These are phyloP conservation scores for Melampsora larici-populina DNA, from an alignment of 1,284 basidiomycete genomes.

Conservation along the genomic window DNA sequence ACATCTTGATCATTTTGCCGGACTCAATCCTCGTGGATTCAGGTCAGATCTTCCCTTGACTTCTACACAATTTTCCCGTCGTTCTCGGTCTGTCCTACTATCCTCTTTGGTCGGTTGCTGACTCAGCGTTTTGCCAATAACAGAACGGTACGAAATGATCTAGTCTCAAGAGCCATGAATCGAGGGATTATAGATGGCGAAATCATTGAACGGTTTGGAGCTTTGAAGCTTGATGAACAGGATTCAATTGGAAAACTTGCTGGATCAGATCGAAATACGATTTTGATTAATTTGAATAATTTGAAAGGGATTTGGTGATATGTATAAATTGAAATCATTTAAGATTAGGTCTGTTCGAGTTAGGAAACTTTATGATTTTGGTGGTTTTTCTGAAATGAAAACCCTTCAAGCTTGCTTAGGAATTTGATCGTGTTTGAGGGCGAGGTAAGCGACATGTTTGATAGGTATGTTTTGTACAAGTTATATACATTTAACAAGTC, in stretches of 20 bases:
- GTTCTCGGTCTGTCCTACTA: background rate
- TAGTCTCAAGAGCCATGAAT: constrained; percentile 40
- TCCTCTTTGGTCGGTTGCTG: background rate
- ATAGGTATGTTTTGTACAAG: too few species aligned
- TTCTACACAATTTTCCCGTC: background rate
- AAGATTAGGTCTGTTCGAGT: too few species aligned
- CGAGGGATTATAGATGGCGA: constrained; percentile 37
- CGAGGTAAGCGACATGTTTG: too few species aligned
- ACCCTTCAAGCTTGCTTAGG: too few species aligned
- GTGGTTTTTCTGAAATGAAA: too few species aligned
- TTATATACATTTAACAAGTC: too few species aligned
- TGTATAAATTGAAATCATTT: too few species aligned
- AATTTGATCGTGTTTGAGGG: too few species aligned
- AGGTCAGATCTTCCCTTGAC: background rate
- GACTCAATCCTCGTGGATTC: constrained; percentile 38
- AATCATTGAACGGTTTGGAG: constrained; percentile 22
- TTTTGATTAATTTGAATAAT: constrained; percentile 34
- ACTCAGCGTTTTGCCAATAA: background rate
- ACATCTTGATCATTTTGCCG: constrained; percentile 41
- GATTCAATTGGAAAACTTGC: constrained; percentile 21
- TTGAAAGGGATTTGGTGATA: constrained; percentile 31
- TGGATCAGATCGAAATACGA: constrained; percentile 34
- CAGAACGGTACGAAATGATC: constrained; percentile 40
- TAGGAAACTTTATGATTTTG: too few species aligned
- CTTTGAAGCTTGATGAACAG: constrained; percentile 29